A percentile compares a stretch with the other conserved stretches of the same genome.
phyloP scores from a whole-genome alignment of 306 rosid species.

The Quercus dentata region DNA sequence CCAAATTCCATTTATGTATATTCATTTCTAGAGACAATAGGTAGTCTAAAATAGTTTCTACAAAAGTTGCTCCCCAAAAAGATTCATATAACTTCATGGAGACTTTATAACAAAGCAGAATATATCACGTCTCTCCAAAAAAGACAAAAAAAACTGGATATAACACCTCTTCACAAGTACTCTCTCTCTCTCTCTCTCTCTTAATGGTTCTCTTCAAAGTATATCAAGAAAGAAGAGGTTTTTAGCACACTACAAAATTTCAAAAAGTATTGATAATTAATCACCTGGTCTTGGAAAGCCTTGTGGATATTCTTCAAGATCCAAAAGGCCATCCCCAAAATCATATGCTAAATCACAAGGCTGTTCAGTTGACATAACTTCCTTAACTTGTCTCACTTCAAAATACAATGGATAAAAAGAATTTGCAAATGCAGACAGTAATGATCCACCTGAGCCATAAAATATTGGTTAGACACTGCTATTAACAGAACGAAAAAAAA shows the following conservation, averaged over 20 bases:
- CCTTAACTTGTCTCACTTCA: constrained; percentile 51
- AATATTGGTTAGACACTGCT: background rate
- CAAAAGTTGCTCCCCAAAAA: no score
- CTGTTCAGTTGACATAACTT: constrained; percentile 91
- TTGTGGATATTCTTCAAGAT: constrained; percentile 57
- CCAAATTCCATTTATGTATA: no score
- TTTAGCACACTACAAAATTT: no score
- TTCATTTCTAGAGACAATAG: no score
- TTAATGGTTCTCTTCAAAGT: no score
- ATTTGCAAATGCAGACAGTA: constrained; percentile 49
- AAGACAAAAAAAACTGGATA: no score
- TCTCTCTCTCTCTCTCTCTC: background rate
- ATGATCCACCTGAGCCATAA: constrained; percentile 54
- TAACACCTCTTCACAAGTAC: background rate
- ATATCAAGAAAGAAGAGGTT: no score
- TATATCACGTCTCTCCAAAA: no score
- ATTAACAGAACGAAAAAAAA: background rate
- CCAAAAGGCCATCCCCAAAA: constrained; percentile 71
- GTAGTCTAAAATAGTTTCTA: no score
- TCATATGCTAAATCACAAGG: constrained; percentile 88
- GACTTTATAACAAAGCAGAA: no score
- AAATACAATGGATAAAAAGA: constrained; percentile 72
- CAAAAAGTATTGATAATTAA: background rate
- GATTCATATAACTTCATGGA: no score
- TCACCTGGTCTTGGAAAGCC: constrained; percentile 78